Percentiles rank a stretch among this genome's conserved stretches.
phyloP scores from a whole-genome alignment of 1,139 yeast genomes.

The Spathaspora jeffriesii region DNA sequence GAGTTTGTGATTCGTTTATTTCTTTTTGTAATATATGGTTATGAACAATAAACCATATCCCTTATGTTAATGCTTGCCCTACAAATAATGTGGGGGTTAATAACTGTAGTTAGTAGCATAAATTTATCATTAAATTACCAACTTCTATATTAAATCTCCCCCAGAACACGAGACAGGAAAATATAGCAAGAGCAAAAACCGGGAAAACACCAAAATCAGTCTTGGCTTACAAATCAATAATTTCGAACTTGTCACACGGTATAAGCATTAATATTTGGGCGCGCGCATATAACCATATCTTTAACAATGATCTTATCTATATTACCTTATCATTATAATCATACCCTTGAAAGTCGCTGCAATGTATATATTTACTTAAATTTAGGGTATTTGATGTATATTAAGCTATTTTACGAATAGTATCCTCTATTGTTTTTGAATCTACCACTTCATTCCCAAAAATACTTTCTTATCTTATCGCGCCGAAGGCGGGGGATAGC shows the following conservation, averaged over 20 bases:
- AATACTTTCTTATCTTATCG: neutral
- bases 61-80: neutral
- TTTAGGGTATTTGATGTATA: too few species aligned
- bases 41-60: neutral
- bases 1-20: neutral
- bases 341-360: neutral
- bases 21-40: conserved; percentile 1
- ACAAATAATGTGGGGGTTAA: neutral
- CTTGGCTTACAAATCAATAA: neutral
- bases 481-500: neutral
- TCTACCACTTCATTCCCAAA: neutral
- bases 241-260: neutral
- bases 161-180: neutral
- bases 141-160: neutral
- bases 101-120: neutral
- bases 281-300: neutral
- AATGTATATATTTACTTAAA: neutral
- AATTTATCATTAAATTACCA: neutral
- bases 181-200: neutral
- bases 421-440: neutral
- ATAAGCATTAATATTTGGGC: neutral
- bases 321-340: neutral
- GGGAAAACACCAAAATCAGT: neutral
- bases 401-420: neutral
- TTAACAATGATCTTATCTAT: neutral